phyloP scores from a whole-genome alignment of 768 basidiomycete genomes.

The Pleurotus salmoneostramineus region DNA sequence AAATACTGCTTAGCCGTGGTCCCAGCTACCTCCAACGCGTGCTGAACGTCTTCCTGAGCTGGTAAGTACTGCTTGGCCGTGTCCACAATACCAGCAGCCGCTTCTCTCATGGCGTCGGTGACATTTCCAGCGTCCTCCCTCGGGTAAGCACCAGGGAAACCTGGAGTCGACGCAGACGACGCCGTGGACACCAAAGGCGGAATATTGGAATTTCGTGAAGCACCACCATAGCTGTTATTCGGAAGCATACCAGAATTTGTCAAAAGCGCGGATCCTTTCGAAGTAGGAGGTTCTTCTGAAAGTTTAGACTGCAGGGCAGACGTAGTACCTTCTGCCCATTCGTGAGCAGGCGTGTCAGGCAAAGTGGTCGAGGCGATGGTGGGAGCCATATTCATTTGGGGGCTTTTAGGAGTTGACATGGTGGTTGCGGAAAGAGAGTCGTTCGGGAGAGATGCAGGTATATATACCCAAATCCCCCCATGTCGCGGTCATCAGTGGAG shows the following conservation, averaged over 20 bases:
- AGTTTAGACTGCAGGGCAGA: not conserved
- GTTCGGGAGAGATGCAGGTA: not conserved
- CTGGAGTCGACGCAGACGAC: constrained; percentile 2
- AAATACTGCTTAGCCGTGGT: constrained; percentile 18
- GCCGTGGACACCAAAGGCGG: not conserved
- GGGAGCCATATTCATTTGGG: not conserved
- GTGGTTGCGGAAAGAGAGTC: not conserved
- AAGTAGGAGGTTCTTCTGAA: not conserved
- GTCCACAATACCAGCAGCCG: constrained; percentile 2
- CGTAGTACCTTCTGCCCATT: constrained; percentile 6
- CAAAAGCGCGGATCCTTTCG: not conserved
- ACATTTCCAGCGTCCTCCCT: not conserved
- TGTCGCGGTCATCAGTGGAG: not conserved
- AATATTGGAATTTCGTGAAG: not conserved
- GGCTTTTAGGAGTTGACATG: not conserved
- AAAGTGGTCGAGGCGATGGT: constrained; percentile 1
- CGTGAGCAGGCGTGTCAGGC: constrained; percentile 3
- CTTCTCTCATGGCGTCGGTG: not conserved
- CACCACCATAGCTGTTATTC: not conserved
- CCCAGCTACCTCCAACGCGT: constrained; percentile 14
- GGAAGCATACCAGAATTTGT: not conserved
- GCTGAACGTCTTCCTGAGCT: constrained; percentile 16
- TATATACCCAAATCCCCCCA: not conserved
- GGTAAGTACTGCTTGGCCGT: constrained; percentile 18
- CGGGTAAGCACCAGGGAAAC: constrained; percentile 11